Conservation (phyloP, 768 basidiomycete species). For the Kwoniella dendrophila region DNA sequence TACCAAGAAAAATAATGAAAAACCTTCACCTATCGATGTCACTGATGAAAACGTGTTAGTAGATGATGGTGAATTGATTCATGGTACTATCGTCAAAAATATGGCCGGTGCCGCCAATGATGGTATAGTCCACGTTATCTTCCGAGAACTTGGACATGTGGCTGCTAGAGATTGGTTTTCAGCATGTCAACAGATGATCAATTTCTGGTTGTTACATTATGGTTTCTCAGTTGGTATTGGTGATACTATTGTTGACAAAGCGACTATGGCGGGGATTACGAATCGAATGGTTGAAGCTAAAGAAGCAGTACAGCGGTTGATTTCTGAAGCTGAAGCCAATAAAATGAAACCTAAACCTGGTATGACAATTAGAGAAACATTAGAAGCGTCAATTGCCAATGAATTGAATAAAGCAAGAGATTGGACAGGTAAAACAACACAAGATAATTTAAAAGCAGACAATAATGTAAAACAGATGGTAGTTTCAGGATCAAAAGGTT, state of each 20-base stretch:
- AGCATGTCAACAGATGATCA: slow-evolving; percentile 91
- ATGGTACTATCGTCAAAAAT: slow-evolving; percentile 96
- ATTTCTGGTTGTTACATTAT: slow-evolving; percentile 98
- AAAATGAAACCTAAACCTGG: slow-evolving; percentile 86
- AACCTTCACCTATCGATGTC: slow-evolving; percentile 80
- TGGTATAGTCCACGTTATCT: slow-evolving; percentile 92
- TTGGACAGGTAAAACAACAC: slow-evolving; percentile 91
- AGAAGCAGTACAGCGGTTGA: slow-evolving; percentile 72
- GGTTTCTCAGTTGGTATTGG: slow-evolving; percentile 99
- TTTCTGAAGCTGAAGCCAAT: slow-evolving; percentile 82
- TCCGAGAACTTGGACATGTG: slow-evolving; percentile 95
- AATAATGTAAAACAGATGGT: slow-evolving; percentile 99
- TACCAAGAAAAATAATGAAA: slow-evolving; percentile 61
- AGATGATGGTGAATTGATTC: slow-evolving; percentile 94
- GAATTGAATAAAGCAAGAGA: slow-evolving; percentile 95
- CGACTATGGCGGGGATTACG: slow-evolving; percentile 84
- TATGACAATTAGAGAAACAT: slow-evolving; percentile 99
- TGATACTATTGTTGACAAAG: slow-evolving; percentile 90
- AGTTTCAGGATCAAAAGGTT: slow-evolving; percentile 96
- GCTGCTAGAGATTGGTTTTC: slow-evolving; percentile 87
- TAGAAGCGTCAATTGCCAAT: slow-evolving; percentile 88
- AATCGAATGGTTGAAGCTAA: slow-evolving; percentile 80
- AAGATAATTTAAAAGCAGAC: slow-evolving; percentile 95
- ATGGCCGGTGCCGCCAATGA: slow-evolving; percentile 91
- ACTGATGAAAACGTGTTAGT: slow-evolving; percentile 91